phyloP scores from a whole-genome alignment of 2,329 filamentous ascomycete genomes.

The Fusarium transvaalense region DNA sequence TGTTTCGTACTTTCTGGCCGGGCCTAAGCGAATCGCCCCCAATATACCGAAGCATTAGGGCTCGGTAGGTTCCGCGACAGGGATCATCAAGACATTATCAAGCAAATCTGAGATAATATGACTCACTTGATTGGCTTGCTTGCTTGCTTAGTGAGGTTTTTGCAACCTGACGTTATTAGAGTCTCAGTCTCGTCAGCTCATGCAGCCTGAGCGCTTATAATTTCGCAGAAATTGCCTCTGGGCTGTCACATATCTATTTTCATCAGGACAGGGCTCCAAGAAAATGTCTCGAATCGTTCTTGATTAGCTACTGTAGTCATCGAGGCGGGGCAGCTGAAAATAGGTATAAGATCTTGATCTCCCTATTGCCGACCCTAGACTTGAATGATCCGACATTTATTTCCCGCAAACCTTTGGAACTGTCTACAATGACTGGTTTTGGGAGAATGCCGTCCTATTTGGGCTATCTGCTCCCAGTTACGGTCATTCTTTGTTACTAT shows the following conservation, averaged over 20 bases:
- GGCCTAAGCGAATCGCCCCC: neutral
- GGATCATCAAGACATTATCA: neutral
- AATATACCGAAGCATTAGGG: neutral
- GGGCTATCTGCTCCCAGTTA: neutral
- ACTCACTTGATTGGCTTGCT: neutral
- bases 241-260: neutral
- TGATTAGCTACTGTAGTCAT: neutral
- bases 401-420: neutral
- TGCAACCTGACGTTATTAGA: too few species aligned
- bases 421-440: neutral
- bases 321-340: neutral
- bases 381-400: neutral
- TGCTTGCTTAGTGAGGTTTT: too few species aligned
- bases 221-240: neutral
- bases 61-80: neutral
- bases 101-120: neutral
- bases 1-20: too few species aligned
- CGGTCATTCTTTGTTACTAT: neutral
- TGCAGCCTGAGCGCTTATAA: neutral
- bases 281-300: neutral
- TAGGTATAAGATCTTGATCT: neutral
- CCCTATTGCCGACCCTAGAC: neutral
- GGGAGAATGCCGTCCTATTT: neutral
- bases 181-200: neutral
- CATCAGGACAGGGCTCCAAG: too few species aligned